Base-by-base conservation (phyloP, 2,329 filamentous ascomycete species). In the Pseudogymnoascus sp. region DNA sequence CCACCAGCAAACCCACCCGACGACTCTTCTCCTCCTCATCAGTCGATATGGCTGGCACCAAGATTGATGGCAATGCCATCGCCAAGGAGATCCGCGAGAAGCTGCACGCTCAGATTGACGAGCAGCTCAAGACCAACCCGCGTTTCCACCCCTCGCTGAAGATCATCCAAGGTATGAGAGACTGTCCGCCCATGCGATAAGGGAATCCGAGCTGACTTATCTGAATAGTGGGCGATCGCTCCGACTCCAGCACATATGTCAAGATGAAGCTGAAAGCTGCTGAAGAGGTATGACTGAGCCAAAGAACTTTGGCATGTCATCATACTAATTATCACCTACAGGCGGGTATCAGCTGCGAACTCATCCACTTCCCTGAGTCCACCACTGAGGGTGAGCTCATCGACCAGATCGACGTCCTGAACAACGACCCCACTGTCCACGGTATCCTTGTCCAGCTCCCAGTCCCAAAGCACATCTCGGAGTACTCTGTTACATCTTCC, bases 221-320 rank as follows among this genome's bases (percentile, higher is more conserved):
- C 35, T 63, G 59, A 10, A 65, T 70, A 94, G 94, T 99, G 69
- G 94, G 92, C 73, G 89, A 92, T 75, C 87, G 94, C 71, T 91
- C 90, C 68, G 94, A 99, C 79, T 97, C 92, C 38, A 89, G 90
- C 95, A 97, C 93, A 60, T 99, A 99, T 89, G 93, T 99, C 77
- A 92, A 92, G 78, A 99, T 99, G 94, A 99, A 99, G 81, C 80
- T 97, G 72, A 99, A 97, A 83, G 94, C 94, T 68, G 94, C 94
- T 63, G 81, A 90, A 74, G 94, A 97, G 83, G 90, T 92, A 79
- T 69, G 59, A 44, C 36, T 59, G 6, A 35, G 8, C 51, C 36
- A 38, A 58, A 62, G 66, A 62, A 63, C 65, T 68, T 58, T 41
- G 15, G 41, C 10, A 2, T 60, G 51, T 42, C 25, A 21, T 3